Conservation (phyloP, 73 alveolate species). For the Tetrahymena elliotti region DNA sequence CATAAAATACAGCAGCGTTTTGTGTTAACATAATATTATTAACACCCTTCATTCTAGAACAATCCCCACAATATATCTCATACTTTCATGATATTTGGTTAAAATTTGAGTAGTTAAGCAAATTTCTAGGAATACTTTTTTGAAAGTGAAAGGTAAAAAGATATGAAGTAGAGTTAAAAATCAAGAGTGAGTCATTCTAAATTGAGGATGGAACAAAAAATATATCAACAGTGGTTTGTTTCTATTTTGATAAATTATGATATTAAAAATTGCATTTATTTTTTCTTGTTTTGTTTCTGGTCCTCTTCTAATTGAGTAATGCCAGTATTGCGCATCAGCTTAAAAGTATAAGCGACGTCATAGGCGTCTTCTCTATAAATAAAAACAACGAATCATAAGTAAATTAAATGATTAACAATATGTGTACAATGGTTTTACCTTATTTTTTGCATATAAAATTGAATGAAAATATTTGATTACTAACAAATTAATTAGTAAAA, state of each 20-base stretch:
- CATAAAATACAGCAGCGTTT: neutral
- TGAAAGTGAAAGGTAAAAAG: neutral
- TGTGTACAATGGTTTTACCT: neutral
- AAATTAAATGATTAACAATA: neutral
- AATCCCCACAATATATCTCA: neutral
- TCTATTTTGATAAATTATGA: neutral
- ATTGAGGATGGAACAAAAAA: neutral
- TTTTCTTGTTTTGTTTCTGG: neutral
- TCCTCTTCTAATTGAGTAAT: neutral
- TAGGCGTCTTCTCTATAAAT: neutral
- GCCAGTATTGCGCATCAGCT: constrained; percentile 1
- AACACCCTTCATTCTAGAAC: neutral
- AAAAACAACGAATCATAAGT: neutral
- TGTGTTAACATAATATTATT: neutral
- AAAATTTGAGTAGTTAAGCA: neutral
- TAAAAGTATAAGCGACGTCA: neutral
- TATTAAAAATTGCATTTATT: neutral
- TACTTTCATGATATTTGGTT: neutral
- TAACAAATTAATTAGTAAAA: no score
- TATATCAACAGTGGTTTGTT: neutral
- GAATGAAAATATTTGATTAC: neutral
- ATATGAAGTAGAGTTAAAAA: neutral
- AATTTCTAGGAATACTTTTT: neutral
- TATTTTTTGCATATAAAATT: neutral
- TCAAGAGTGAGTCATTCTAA: neutral